These are phyloP conservation scores for Trichoderma citrinoviride DNA, from an alignment of 2,329 filamentous ascomycete genomes.

Conservation along the genomic window DNA sequence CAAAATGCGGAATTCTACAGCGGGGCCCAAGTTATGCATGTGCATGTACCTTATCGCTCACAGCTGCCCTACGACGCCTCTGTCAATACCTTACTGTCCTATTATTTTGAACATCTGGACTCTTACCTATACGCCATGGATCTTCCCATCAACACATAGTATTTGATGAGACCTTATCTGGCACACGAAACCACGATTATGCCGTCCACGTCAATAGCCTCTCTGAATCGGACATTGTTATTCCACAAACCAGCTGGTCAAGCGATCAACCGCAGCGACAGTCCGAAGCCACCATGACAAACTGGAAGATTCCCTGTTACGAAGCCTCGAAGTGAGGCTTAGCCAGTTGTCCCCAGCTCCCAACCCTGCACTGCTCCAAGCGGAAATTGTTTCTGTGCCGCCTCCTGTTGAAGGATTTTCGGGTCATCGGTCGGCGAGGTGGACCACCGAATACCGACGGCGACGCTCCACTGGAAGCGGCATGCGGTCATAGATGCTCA, in stretches of 20 bases:
- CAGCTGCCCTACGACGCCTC: background rate
- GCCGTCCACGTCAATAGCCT: too few species aligned
- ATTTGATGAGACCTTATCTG: background rate
- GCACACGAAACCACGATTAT: background rate
- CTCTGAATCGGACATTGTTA: background rate
- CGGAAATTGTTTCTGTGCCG: background rate
- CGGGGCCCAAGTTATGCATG: background rate
- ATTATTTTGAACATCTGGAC: background rate
- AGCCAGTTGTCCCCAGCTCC: background rate
- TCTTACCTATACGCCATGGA: background rate
- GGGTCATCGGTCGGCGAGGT: background rate
- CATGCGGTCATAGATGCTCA: background rate
- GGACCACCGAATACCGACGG: background rate
- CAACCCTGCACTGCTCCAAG: background rate
- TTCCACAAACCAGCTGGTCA: background rate
- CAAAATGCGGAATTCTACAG: slow-evolving; percentile 21
- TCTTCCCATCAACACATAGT: too few species aligned
- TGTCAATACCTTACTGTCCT: background rate
- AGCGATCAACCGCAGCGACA: background rate
- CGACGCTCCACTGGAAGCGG: background rate
- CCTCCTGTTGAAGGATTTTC: background rate
- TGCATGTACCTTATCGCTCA: background rate
- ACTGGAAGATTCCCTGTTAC: background rate
- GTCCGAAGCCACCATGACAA: background rate
- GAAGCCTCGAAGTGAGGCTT: background rate